These are phyloP conservation scores for Penicillium herquei DNA, from an alignment of 495 filamentous ascomycete genomes.

Conservation along the genomic window DNA sequence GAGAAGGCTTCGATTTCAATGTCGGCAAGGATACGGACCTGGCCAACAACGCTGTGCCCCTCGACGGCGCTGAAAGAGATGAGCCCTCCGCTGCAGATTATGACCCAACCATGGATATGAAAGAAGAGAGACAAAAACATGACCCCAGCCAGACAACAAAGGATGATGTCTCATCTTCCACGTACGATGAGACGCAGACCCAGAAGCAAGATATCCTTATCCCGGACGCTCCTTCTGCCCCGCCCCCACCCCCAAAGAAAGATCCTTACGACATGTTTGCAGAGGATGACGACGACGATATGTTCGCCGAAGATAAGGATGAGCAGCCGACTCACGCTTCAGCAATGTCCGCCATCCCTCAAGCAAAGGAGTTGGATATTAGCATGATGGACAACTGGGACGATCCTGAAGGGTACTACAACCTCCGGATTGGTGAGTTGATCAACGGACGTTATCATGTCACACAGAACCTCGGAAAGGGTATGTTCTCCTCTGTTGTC, in stretches of 20 bases:
- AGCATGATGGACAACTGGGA: slow-evolving; percentile 92
- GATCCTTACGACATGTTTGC: slow-evolving; percentile 95
- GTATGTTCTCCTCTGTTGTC: slow-evolving; percentile 96
- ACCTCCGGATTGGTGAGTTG: slow-evolving; percentile 83
- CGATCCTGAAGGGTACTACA: slow-evolving; percentile 93
- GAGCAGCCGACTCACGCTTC: slow-evolving; percentile 41
- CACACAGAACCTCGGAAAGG: slow-evolving; percentile 81
- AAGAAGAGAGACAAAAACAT: slow-evolving; percentile 76
- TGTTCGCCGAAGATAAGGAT: slow-evolving; percentile 71
- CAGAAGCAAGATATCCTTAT: slow-evolving; percentile 56
- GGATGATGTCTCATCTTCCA: slow-evolving; percentile 55
- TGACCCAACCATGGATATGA: slow-evolving; percentile 90
- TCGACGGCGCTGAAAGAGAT: slow-evolving; percentile 59
- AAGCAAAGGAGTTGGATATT: slow-evolving; percentile 66
- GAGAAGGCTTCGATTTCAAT: slow-evolving; percentile 54
- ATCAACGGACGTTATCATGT: slow-evolving; percentile 86
- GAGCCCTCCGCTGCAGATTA: slow-evolving; percentile 94
- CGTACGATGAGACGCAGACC: slow-evolving; percentile 61
- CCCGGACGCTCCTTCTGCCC: slow-evolving; percentile 40
- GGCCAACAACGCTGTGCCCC: slow-evolving; percentile 55
- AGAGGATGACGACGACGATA: slow-evolving; percentile 84
- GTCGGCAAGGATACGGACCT: slow-evolving; percentile 63
- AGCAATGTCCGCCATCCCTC: slow-evolving; percentile 48
- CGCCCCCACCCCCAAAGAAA: slow-evolving; percentile 36
- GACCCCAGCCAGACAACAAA: slow-evolving; percentile 54